Base-by-base conservation (phyloP, 2,329 filamentous ascomycete genomes). In the Venturiaceae sp. region DNA sequence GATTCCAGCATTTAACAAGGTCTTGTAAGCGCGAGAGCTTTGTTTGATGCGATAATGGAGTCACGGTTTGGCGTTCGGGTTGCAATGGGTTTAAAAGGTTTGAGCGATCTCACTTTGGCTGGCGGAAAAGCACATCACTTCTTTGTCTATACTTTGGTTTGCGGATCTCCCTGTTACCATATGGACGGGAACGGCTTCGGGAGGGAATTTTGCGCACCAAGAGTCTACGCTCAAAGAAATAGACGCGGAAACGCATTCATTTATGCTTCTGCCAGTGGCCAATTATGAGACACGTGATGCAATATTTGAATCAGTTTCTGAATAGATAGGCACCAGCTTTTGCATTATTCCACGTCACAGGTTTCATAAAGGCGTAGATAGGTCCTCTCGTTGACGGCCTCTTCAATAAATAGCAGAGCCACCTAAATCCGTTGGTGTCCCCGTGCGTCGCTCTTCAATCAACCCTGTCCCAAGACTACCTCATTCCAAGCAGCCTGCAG, bases 1-100 rank as follows among this genome's bases (percentile, higher is more conserved):
- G 68, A 99, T 99, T 70, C 94, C 94, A 55, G 87, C 91, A 39
- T 97, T 97, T 74, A 89, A 83, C 68, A 83, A 84, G 73, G 71
- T 85, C 60, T 75, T 84, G 71, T 84, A 79, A 55, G 33, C 26
- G 39, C 3, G 13, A 11, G n/a, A 3, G 16, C 2, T 30, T 30
- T 30, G 65, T 33, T 37, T 54, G 52, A 30, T 36, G n/a, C 34
- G 26, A 50, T 30, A 30, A 39, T 50, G 30, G 23, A 7, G 16
- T 30, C 11, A 50, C 5, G 44, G 44, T 50, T 47, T 26, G 44
- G 44, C 44, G 44, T 50, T 50, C 30, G 44, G 44, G 26, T 23
- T 16, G 14, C 21, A 13, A 47, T 5, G 21, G 44, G 5, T 50
- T 50, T 16, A 50, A 50, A 50, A 50, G 44, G 14, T n/a, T 50